phyloP scores from a whole-genome alignment of 352 stramenopile species.

The Globisporangium nodosum region DNA sequence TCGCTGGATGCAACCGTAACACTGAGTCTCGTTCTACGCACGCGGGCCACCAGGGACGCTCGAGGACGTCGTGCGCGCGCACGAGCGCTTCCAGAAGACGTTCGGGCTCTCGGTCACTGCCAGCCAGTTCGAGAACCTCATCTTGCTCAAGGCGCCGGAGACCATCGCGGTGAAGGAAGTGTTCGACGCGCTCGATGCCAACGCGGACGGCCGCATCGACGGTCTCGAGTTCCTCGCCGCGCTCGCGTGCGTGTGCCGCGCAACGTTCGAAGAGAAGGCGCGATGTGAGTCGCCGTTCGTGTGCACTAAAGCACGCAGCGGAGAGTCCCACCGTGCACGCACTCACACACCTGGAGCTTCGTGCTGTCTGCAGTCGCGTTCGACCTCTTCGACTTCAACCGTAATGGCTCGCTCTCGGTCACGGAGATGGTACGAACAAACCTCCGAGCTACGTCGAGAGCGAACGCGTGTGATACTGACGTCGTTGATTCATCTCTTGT shows the following conservation, averaged over 20 bases:
- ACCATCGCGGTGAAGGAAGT: constrained; percentile 59
- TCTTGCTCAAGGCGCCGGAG: constrained; percentile 58
- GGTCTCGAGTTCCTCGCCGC: constrained; percentile 72
- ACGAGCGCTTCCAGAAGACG: constrained; percentile 62
- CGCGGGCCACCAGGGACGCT: constrained; percentile 43
- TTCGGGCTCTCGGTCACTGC: constrained; percentile 71
- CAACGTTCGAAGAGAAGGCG: constrained; percentile 75
- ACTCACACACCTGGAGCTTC: not conserved
- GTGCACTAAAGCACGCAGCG: not conserved
- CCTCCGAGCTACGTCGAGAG: not conserved
- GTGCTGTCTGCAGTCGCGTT: constrained; percentile 42
- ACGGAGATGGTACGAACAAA: constrained; percentile 47
- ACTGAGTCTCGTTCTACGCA: not conserved
- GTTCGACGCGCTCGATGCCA: constrained; percentile 68
- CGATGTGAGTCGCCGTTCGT: constrained; percentile 33
- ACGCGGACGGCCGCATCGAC: constrained; percentile 72
- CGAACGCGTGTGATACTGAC: not conserved
- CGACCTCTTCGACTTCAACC: constrained; percentile 79
- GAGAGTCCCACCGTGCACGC: not conserved
- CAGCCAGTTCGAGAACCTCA: constrained; percentile 66
- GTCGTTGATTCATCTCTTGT: not conserved
- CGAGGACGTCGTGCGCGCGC: constrained; percentile 51
- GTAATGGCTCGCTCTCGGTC: constrained; percentile 65
- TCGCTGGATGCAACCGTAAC: not conserved
- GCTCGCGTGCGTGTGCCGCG: constrained; percentile 62